phyloP scores from a whole-genome alignment of 495 filamentous ascomycete genomes.

The Amorphotheca resinae region DNA sequence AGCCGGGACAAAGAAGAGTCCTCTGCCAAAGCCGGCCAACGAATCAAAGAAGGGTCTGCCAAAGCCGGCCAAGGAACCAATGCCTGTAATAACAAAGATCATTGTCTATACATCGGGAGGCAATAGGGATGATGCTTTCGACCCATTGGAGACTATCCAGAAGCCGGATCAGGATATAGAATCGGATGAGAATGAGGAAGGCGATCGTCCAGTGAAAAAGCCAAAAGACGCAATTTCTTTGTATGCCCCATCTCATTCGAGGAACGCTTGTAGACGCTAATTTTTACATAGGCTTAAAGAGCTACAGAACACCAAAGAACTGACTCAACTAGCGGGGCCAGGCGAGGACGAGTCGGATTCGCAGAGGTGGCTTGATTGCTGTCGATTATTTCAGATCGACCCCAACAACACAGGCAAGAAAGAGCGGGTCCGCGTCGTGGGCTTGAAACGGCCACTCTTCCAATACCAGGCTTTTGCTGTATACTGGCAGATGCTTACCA shows the following conservation, averaged over 20 bases:
- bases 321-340: neutral
- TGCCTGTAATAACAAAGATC: neutral
- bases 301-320: neutral
- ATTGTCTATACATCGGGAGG: neutral
- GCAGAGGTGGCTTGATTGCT: slow-evolving; percentile 7
- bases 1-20: neutral
- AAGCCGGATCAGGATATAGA: neutral
- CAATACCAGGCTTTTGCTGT: slow-evolving; percentile 12
- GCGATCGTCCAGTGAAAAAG: neutral
- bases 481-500: slow-evolving; percentile 12
- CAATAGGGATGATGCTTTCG: neutral
- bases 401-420: neutral
- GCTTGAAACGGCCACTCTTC: slow-evolving; percentile 4
- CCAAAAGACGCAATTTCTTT: neutral
- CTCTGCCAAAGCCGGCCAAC: neutral
- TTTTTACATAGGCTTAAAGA: neutral
- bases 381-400: slow-evolving; percentile 6
- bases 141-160: neutral
- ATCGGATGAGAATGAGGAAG: neutral
- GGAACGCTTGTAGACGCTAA: too few relatives aligned
- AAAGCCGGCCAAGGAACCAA: neutral
- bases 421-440: slow-evolving; percentile 2
- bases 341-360: neutral
- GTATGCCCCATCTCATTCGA: neutral
- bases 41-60: neutral